These are phyloP conservation scores for Penicillium samsonianum DNA, from an alignment of 495 filamentous ascomycete species.

Conservation along the genomic window DNA sequence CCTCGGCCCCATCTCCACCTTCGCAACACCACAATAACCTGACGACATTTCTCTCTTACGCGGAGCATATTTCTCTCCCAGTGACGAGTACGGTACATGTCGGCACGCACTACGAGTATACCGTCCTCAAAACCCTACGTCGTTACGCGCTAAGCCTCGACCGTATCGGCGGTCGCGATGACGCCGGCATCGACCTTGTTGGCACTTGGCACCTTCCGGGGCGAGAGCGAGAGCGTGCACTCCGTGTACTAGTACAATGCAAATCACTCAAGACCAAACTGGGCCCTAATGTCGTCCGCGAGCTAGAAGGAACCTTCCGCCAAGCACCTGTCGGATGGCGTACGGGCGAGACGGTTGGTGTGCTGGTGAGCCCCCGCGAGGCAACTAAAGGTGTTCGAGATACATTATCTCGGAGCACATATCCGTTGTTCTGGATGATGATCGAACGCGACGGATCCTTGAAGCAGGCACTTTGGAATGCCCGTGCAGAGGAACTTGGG, in stretches of 20 bases:
- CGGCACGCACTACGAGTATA: constrained; percentile 71
- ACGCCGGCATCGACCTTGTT: constrained; percentile 81
- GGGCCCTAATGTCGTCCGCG: constrained; percentile 69
- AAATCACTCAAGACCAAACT: constrained; percentile 62
- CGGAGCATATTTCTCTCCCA: constrained; percentile 47
- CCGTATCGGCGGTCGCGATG: constrained; percentile 71
- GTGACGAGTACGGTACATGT: constrained; percentile 41
- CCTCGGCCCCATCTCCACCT: constrained; percentile 42
- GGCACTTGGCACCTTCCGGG: constrained; percentile 73
- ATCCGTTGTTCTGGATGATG: constrained; percentile 64
- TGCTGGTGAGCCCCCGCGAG: constrained; percentile 59
- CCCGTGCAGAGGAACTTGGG: constrained; percentile 60
- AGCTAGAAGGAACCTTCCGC: constrained; percentile 80
- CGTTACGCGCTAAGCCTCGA: constrained; percentile 64
- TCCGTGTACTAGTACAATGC: constrained; percentile 78
- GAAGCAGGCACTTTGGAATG: constrained; percentile 47
- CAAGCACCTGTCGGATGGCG: constrained; percentile 71
- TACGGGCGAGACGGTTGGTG: constrained; percentile 57
- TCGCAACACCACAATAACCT: constrained; percentile 65
- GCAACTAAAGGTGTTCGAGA: constrained; percentile 63
- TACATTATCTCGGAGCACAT: constrained; percentile 63
- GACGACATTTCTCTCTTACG: constrained; percentile 70
- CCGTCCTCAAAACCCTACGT: constrained; percentile 61
- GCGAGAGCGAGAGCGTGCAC: constrained; percentile 38
- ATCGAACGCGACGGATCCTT: constrained; percentile 42